Evolutionary conservation across 495 filamentous ascomycete genomes (phyloP).

Genomic region (Schizothecium vesticola): DNA sequence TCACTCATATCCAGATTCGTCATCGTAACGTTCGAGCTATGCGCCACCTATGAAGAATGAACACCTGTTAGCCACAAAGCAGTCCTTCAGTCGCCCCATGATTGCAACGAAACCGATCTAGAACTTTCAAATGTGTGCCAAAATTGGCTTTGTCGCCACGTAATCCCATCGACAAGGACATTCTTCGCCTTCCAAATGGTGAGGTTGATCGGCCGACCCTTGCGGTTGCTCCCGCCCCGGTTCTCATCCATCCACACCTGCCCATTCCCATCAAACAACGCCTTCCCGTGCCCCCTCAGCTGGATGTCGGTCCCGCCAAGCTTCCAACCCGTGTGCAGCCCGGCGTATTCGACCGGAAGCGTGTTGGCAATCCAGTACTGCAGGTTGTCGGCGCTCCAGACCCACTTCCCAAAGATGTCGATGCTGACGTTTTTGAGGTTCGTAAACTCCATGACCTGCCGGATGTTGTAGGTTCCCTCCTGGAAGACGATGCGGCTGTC

Average conservation of each 20-base stretch:
- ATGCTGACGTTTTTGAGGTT: conserved; percentile 35
- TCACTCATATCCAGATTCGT: conserved; percentile 42
- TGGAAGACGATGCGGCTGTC: conserved; percentile 34
- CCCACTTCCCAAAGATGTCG: conserved; percentile 37
- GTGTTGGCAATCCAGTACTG: conserved; percentile 37
- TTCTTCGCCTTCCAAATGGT: conserved; percentile 40
- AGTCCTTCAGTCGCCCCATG: no score
- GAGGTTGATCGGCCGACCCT: conserved; percentile 36
- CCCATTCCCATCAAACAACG: conserved; percentile 39
- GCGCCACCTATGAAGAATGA: no score
- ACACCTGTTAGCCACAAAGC: no score
- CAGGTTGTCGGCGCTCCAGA: conserved; percentile 36
- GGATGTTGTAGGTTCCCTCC: conserved; percentile 39
- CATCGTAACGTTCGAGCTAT: conserved; percentile 41
- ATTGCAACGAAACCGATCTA: no score
- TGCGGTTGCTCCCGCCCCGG: conserved; percentile 26
- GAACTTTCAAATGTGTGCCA: conserved; percentile 45
- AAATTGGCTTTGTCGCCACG: conserved; percentile 38
- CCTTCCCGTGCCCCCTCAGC: conserved; percentile 35
- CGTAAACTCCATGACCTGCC: conserved; percentile 40
- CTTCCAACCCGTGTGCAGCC: conserved; percentile 36
- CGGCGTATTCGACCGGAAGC: conserved; percentile 34
- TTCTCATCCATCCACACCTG: conserved; percentile 43
- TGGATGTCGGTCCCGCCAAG: conserved; percentile 34
- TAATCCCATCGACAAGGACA: conserved; percentile 38